Evolutionary conservation across 2,329 filamentous ascomycete species (phyloP).

Genomic region (Alternaria novae-zelandiae): DNA sequence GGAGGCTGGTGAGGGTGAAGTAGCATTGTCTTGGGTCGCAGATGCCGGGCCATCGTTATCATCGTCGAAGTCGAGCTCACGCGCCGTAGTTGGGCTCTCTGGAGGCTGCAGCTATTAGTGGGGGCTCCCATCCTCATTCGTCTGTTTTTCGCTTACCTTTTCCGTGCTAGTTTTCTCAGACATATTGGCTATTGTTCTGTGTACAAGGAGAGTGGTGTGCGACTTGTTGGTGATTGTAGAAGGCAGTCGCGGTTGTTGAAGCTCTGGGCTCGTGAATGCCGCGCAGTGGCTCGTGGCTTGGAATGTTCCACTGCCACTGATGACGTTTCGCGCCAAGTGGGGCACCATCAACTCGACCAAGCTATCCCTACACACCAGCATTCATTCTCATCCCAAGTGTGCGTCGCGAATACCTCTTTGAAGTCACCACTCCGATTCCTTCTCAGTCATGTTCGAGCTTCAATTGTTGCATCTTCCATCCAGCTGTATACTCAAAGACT

Average conservation of each 20-base stretch:
- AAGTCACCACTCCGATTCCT: neutral
- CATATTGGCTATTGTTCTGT: slow-evolving; percentile 10
- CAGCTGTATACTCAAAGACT: neutral
- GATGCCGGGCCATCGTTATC: slow-evolving; percentile 55
- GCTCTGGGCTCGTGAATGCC: slow-evolving; percentile 5
- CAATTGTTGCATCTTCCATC: neutral
- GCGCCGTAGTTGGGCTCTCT: slow-evolving; percentile 58
- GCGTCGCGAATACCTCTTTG: neutral
- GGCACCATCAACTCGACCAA: neutral
- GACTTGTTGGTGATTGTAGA: neutral
- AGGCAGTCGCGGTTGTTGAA: neutral
- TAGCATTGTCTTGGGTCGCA: slow-evolving; percentile 27
- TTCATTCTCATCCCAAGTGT: neutral
- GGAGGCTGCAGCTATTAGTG: slow-evolving; percentile 22
- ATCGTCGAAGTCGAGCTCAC: slow-evolving; percentile 64
- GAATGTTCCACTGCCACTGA: slow-evolving; percentile 15
- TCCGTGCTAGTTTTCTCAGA: slow-evolving; percentile 26
- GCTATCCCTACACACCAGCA: neutral
- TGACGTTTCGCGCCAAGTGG: slow-evolving; percentile 23
- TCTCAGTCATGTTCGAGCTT: neutral
- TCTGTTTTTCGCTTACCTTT: slow-evolving; percentile 10
- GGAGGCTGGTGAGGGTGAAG: slow-evolving; percentile 47
- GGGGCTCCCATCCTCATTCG: neutral
- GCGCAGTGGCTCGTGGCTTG: slow-evolving; percentile 19
- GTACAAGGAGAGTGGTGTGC: neutral